Conservation (phyloP, 345 rosid genomes). For the Rhodomyrtus tomentosa region DNA sequence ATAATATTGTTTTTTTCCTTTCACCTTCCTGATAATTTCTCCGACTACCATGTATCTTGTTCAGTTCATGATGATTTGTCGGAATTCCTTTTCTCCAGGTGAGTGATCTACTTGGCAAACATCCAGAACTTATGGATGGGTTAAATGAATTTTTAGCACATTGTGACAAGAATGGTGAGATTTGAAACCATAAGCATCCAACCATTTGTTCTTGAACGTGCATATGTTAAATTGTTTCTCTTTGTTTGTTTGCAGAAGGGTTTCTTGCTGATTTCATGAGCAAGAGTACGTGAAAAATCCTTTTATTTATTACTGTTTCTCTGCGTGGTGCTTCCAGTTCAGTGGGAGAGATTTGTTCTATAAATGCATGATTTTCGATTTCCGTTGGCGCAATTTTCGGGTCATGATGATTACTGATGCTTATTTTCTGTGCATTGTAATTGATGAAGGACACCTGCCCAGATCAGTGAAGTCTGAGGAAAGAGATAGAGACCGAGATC, state of each 20-base stretch:
- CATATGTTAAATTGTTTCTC: background rate
- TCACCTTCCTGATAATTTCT: background rate
- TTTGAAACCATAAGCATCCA: constrained; percentile 1
- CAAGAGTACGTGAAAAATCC: constrained; percentile 54
- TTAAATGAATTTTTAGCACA: constrained; percentile 72
- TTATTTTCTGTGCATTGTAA: constrained; percentile 13
- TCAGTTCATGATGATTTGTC: background rate
- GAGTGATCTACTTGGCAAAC: constrained; percentile 57
- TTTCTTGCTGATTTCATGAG: constrained; percentile 74
- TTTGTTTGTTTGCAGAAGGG: constrained; percentile 52
- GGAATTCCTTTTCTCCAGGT: constrained; percentile 32
- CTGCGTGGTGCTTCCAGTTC: background rate
- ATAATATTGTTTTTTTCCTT: background rate
- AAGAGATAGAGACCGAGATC: constrained; percentile 57
- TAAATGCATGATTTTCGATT: background rate
- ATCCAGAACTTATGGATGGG: constrained; percentile 84
- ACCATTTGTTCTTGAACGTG: constrained; percentile 2
- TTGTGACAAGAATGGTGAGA: constrained; percentile 79
- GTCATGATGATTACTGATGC: background rate
- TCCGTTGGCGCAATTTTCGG: background rate
- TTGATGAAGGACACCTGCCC: constrained; percentile 43
- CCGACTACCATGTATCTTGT: background rate
- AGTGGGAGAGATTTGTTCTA: background rate
- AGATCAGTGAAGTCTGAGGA: constrained; percentile 64
- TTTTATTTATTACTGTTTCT: background rate